phyloP scores from a whole-genome alignment of 1,139 yeast species.

The Pichia sp. region DNA sequence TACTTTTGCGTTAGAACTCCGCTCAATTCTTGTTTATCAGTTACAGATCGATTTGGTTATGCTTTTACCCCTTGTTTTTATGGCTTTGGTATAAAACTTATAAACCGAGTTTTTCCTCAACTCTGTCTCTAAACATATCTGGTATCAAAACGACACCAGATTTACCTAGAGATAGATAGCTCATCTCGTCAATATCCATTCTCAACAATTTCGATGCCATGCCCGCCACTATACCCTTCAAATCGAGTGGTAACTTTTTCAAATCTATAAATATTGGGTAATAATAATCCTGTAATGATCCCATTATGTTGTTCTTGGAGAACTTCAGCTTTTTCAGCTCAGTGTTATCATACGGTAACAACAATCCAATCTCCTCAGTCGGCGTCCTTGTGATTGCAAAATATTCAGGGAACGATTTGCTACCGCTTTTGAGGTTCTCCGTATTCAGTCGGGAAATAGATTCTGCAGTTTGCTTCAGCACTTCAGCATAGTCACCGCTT shows the following conservation, averaged over 20 bases:
- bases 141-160: conserved; percentile 61
- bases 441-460: conserved; percentile 35
- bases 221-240: conserved; percentile 67
- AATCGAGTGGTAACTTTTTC: conserved; percentile 51
- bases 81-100: background rate
- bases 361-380: conserved; percentile 49
- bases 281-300: conserved; percentile 54
- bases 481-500: conserved; percentile 41
- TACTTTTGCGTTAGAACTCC: too few species aligned
- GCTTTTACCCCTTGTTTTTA: too few species aligned
- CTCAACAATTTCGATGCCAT: conserved; percentile 48
- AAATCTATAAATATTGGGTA: conserved; percentile 58
- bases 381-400: conserved; percentile 59
- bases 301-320: conserved; percentile 42
- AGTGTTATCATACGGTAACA: conserved; percentile 45
- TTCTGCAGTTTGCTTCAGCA: conserved; percentile 35
- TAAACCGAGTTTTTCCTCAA: conserved; percentile 6
- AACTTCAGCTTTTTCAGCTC: conserved; percentile 40
- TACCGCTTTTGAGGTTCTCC: conserved; percentile 25
- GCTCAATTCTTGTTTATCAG: too few species aligned
- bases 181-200: conserved; percentile 44
- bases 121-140: conserved; percentile 34
- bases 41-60: too few species aligned
- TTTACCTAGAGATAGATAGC: conserved; percentile 58
- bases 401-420: conserved; percentile 39